A percentile compares a stretch with the other conserved stretches of the same genome.
Conservation (phyloP, 768 basidiomycete genomes). For the Termitomyces sp. region DNA sequence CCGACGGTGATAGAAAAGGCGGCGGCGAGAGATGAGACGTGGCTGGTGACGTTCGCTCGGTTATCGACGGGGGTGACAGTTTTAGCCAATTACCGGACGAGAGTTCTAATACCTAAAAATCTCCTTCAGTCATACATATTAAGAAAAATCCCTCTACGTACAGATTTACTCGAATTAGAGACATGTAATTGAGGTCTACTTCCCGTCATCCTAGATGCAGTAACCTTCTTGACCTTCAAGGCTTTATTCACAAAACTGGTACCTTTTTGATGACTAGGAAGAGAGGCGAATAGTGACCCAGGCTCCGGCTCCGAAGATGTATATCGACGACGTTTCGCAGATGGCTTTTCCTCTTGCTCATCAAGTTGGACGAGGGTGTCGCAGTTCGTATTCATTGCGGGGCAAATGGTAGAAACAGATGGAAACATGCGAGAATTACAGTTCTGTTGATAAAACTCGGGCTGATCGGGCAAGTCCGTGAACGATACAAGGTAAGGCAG, state of each 20-base stretch:
- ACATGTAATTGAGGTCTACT: neutral
- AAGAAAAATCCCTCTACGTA: neutral
- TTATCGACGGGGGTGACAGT: neutral
- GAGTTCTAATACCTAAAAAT: neutral
- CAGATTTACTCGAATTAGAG: neutral
- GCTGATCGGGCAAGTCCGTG: neutral
- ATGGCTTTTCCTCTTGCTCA: neutral
- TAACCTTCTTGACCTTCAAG: neutral
- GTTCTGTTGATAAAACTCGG: neutral
- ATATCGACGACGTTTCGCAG: neutral
- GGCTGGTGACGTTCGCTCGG: neutral
- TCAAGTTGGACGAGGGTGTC: neutral
- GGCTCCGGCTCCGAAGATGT: neutral
- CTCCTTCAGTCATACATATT: neutral
- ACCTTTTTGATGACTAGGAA: neutral
- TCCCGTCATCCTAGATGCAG: neutral
- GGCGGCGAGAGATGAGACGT: neutral
- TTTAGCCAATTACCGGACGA: neutral
- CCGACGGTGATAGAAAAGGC: neutral
- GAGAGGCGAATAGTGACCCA: neutral
- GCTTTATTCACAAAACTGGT: neutral
- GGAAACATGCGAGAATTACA: neutral
- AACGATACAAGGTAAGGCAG: neutral
- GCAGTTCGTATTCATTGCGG: neutral
- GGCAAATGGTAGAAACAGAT: neutral